Evolutionary conservation across 139 green algal species (phyloP), one percentile per base, ranked within the genome.

Genomic region (Chlamydomonas applanata): DNA sequence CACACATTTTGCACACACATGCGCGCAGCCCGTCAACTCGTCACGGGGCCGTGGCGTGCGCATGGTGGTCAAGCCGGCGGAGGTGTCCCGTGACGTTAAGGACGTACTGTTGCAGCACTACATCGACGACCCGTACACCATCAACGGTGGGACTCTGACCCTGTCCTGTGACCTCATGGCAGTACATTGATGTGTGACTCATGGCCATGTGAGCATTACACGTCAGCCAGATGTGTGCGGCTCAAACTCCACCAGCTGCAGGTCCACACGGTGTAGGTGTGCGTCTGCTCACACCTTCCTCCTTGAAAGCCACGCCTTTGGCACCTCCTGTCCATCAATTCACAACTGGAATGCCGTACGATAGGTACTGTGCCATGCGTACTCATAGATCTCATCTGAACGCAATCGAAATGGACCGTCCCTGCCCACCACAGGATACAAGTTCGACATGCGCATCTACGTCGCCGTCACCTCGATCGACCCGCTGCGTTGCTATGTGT

Each of bases 31-130:
- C 22, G 71, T 75, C 25, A 85, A 85, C 72, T 85, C 76, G 0
- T 87, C 81, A 3, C 74, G 88, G 14, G 88, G 88, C 1, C 73
- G 86, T 3, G 88, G 88, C 33, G 85, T 93, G 36, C 52, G 70
- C 32, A 78, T 93, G 44, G 66, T 91, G 40, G 46, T 72, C 7
- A 78, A 84, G 29, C 76, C 85, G 3, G 68, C 73, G 0, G 74
- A 83, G 36, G 72, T 88, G 24, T n/a, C 62, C 14, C 66, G 76
- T 4, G 82, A 90, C 27, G 64, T 57, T 20, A 87, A 85, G 85
- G 83, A 88, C 30, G 40, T 80, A 56, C 74, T 94, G 30, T 69
- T 93, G 67, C 90, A 94, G 82, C 81, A 82, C 44, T 94, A 94
- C 86, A 88, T 94, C 20, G 25, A 71, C 64, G 70, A 89, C 68